Evolutionary conservation across 306 rosid genomes (phyloP), one percentile per base, ranked within the genome.

Genomic region (Malus domestica): DNA sequence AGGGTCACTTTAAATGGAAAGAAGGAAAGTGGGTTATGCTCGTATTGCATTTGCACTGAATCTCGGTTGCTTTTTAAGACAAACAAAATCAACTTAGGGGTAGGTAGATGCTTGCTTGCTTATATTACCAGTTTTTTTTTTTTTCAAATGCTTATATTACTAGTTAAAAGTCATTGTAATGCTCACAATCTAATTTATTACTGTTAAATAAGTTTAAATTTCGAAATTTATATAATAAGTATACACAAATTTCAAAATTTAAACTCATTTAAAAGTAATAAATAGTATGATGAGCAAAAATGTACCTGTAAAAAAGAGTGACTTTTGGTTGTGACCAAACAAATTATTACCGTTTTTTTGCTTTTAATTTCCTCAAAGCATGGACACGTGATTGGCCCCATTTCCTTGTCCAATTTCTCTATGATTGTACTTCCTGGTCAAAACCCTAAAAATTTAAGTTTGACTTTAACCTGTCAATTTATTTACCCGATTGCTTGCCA

Each of bases 21-120:
- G 25, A 55, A 42, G 59, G 58, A 19, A 61, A 25, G 44, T 49
- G 54, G 54, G 19, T 16, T 33, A n/a, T 35, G 23, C 20, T 22
- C 5, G 8, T 65, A 65, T 62, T 74, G 46, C 70, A 62, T 44
- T 62, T 74, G 46, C 70, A 62, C 61, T 74, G 70, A 74, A 74
- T 74, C 78, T 59, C 68, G 42, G 58, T 42, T 73, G 68, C 77
- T 74, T 74, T 74, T 27, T 10, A 45, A 44, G 77, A 73, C 77
- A 15, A 73, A 23, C 45, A 54, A 58, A 61, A 61, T 61, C 77
- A 60, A 40, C 68, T 5, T 72, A n/a, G 67, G 0, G 3, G 66
- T 72, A 38, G 76, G 23, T 27, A 35, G 25, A 57, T 58, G 68
- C 76, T 55, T 8, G 76, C 29, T 10, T 46, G 16, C 35, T 61